Evolutionary conservation across 2,329 filamentous ascomycete genomes (phyloP), one percentile per base, ranked within the genome.

Genomic region (Epichloe scottii): DNA sequence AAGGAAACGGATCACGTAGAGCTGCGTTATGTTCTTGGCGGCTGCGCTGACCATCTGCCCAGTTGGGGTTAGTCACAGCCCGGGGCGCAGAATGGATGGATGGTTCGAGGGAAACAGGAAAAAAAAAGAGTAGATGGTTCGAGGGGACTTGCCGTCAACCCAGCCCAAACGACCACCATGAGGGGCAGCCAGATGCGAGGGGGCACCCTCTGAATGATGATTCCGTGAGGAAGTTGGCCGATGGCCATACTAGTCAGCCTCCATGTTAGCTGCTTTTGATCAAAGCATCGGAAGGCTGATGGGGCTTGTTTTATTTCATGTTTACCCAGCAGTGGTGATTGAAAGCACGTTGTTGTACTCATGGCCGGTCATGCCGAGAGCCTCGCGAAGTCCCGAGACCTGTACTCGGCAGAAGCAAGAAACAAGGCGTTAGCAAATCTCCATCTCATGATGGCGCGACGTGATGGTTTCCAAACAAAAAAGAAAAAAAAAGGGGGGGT

Each of bases 101-200:
- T 30, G 26, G 26, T 11, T 30, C 8, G 26, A 30, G 30, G 30
- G 8, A 10, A 30, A 10, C 8, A 30, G 30, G 30, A 3, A 7
- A 38, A 15, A 14, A n/a, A 6, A 4, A 8, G 14, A 38, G 8
- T 15, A 38, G 14, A 8, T 15, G 14, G n/a, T 8, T n/a, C 30
- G 30, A 30, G 30, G 26, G 8, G 30, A 30, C 30, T 38, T 38
- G n/a, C 37, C 37, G 82, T 85, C 26, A 86, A 64, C 0, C 71
- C 68, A 2, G 76, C 81, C 83, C 82, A 86, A 51, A 78, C 59
- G 19, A 82, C 51, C 75, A 83, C 82, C 73, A 81, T 82, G 30
- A 69, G 58, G 0, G 81, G 81, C 58, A 82, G 82, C 68, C 78
- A 85, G 54, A 78, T 69, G n/a, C 80, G 72, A 2, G 81, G 82